phyloP scores from a whole-genome alignment of 306 rosid genomes.

The Bauhinia variegata region DNA sequence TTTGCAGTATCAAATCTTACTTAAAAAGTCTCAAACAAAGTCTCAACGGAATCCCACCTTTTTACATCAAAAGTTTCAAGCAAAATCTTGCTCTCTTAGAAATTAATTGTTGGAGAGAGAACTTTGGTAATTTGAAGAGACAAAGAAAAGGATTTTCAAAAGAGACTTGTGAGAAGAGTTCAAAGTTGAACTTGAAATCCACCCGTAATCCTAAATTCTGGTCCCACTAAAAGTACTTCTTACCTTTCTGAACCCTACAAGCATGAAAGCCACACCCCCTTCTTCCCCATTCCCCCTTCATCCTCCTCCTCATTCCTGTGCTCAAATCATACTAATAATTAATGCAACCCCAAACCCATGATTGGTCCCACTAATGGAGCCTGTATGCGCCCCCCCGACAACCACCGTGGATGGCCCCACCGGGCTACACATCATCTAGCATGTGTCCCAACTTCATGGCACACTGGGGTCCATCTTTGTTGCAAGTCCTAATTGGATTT shows the following conservation, averaged over 20 bases:
- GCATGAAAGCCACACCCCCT: slow-evolving; percentile 34
- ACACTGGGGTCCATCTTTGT: slow-evolving; percentile 58
- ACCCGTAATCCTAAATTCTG: slow-evolving; percentile 34
- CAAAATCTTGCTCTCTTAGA: slow-evolving; percentile 26
- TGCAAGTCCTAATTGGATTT: slow-evolving; percentile 33
- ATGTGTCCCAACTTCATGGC: slow-evolving; percentile 72
- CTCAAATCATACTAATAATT: slow-evolving; percentile 46
- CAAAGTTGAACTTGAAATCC: slow-evolving; percentile 18
- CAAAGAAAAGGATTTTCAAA: slow-evolving; percentile 34
- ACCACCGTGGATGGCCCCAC: slow-evolving; percentile 65
- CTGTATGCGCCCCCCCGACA: slow-evolving; percentile 65
- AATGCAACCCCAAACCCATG: slow-evolving; percentile 53
- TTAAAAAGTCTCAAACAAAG: slow-evolving; percentile 53
- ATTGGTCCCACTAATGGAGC: slow-evolving; percentile 71
- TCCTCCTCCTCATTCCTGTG: slow-evolving; percentile 30
- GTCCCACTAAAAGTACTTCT: slow-evolving; percentile 51
- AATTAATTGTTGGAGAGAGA: slow-evolving; percentile 28
- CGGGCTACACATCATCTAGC: slow-evolving; percentile 59
- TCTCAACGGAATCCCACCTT: slow-evolving; percentile 40
- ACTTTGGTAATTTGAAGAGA: slow-evolving; percentile 39
- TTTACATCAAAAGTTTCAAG: slow-evolving; percentile 42
- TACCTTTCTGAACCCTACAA: slow-evolving; percentile 41
- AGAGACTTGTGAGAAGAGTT: neutral
- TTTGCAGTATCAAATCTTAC: slow-evolving; percentile 53
- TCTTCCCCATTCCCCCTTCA: neutral